Percentiles rank a stretch among this genome's conserved stretches.
These are phyloP conservation scores for Aquilaria sinensis DNA, from an alignment of 345 rosid species.

Conservation along the genomic window DNA sequence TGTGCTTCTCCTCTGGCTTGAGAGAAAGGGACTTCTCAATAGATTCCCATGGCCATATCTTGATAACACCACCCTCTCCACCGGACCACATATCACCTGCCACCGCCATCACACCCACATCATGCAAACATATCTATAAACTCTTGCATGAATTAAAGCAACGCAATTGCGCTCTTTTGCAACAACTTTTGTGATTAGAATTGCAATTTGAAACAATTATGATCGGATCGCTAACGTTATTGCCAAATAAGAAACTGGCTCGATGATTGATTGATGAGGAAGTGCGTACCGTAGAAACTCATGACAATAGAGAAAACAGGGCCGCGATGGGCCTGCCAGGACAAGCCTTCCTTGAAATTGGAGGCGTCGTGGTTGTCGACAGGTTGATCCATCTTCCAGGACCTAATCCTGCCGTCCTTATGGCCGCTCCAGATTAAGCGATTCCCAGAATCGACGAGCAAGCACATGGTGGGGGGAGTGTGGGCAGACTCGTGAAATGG, in stretches of 20 bases:
- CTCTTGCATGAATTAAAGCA: background rate
- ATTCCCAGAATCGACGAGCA: conserved; percentile 54
- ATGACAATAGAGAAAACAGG: conserved; percentile 59
- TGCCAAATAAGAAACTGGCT: background rate
- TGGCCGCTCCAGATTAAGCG: conserved; percentile 80
- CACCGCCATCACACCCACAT: conserved; percentile 1
- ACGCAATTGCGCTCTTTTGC: too few relatives aligned
- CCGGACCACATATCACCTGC: conserved; percentile 91
- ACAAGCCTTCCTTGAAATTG: conserved; percentile 64
- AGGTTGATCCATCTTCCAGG: conserved; percentile 69
- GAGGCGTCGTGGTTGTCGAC: conserved; percentile 18
- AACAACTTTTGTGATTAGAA: too few relatives aligned
- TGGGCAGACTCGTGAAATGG: conserved; percentile 67
- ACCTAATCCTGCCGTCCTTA: conserved; percentile 77
- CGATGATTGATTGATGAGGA: background rate
- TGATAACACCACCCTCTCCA: conserved; percentile 60
- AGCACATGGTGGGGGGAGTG: conserved; percentile 59
- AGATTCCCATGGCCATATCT: conserved; percentile 80
- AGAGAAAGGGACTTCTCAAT: conserved; percentile 79
- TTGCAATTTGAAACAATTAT: background rate
- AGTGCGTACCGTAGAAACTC: conserved; percentile 57
- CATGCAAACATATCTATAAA: conserved; percentile 2
- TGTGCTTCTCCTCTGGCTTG: conserved; percentile 64
- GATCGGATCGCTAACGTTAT: background rate
- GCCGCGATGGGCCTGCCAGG: conserved; percentile 87